Evolutionary conservation across 2,329 filamentous ascomycete genomes (phyloP).

Genomic region (Microcera coccophila): DNA sequence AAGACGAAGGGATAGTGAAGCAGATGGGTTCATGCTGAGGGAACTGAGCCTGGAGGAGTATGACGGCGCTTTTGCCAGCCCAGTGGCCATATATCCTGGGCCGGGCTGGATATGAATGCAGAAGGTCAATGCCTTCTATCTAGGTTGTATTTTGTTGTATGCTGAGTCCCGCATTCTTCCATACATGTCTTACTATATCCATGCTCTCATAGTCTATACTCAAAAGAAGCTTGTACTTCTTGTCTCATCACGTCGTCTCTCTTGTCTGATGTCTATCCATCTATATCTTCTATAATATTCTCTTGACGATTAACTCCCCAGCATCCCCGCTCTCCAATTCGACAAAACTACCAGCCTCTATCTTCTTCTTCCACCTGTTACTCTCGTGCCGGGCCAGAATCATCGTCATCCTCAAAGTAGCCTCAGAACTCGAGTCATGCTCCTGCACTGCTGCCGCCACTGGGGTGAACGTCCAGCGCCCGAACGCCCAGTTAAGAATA

Average conservation of each 20-base stretch:
- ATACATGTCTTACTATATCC: background rate
- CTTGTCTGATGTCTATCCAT: conserved; percentile 2
- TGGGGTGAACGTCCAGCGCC: conserved; percentile 84
- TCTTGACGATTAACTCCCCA: conserved; percentile 51
- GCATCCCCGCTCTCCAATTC: conserved; percentile 44
- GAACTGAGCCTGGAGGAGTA: conserved; percentile 18
- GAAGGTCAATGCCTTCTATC: background rate
- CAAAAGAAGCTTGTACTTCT: conserved; percentile 5
- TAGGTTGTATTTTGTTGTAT: background rate
- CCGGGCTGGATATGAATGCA: conserved; percentile 22
- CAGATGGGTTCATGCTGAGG: conserved; percentile 10
- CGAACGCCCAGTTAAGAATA: conserved; percentile 98
- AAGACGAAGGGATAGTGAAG: conserved; percentile 10
- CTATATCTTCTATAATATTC: conserved; percentile 38
- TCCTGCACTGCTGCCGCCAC: conserved; percentile 41
- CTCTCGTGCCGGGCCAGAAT: conserved; percentile 71
- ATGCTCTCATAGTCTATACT: conserved; percentile 13
- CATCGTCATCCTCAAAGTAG: conserved; percentile 66
- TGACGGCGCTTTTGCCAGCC: conserved; percentile 17
- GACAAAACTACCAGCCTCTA: conserved; percentile 56
- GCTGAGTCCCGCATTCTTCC: conserved; percentile 10
- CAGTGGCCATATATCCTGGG: conserved; percentile 18
- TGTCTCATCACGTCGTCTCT: conserved; percentile 17
- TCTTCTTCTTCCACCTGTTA: conserved; percentile 70
- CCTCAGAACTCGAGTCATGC: conserved; percentile 53